These are phyloP conservation scores for Arthrobotrys sinensis DNA, from an alignment of 2,329 filamentous ascomycete species.

Conservation along the genomic window DNA sequence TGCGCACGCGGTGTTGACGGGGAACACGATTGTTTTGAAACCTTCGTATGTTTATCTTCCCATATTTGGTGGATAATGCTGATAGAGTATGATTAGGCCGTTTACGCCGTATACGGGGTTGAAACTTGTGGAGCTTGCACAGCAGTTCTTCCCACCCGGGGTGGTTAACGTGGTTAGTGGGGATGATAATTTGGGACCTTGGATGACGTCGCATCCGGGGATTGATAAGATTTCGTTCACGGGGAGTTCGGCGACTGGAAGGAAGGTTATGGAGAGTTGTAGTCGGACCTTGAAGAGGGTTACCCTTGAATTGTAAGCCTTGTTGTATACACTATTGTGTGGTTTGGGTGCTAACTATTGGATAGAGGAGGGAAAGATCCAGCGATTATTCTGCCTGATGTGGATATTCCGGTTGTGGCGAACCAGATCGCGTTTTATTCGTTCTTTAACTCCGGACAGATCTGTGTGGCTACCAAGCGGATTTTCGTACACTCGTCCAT, in stretches of 20 bases:
- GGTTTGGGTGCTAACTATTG: not conserved
- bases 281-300: conserved; percentile 75
- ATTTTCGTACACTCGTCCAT: conserved; percentile 74
- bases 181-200: conserved; percentile 75
- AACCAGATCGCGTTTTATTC: conserved; percentile 71
- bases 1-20: conserved; percentile 73
- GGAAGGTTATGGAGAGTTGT: conserved; percentile 74
- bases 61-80: too few species aligned
- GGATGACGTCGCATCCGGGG: conserved; percentile 74
- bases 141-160: conserved; percentile 74
- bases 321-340: not conserved
- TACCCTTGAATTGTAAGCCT: conserved; percentile 72
- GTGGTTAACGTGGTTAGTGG: conserved; percentile 76
- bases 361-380: conserved; percentile 74
- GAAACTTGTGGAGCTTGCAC: conserved; percentile 75
- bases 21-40: conserved; percentile 74
- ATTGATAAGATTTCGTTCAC: conserved; percentile 76
- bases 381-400: conserved; percentile 74
- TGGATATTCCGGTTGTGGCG: conserved; percentile 72
- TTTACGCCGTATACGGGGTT: conserved; percentile 74
- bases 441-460: conserved; percentile 75
- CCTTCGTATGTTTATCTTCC: conserved; percentile 67
- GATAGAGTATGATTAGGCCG: conserved; percentile 65
- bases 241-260: conserved; percentile 75
- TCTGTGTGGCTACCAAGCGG: conserved; percentile 72